phyloP scores from a whole-genome alignment of 1,139 yeast species.

The Wickerhamomyces sp. region DNA sequence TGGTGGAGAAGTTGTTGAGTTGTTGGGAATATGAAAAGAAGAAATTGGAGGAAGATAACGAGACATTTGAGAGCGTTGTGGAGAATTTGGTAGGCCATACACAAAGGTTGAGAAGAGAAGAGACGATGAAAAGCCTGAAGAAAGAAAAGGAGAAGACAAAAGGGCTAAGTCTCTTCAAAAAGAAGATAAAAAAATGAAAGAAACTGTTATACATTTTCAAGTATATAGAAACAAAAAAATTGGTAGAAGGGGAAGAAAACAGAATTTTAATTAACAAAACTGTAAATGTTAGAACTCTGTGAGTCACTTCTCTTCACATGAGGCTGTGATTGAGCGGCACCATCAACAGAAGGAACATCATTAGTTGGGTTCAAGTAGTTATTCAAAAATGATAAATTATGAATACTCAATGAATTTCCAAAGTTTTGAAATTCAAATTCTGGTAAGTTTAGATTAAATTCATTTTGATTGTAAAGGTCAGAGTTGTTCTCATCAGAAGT shows the following conservation, averaged over 20 bases:
- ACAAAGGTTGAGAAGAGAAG: constrained; percentile 51
- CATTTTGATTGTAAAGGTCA: constrained; percentile 14
- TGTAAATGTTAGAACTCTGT: constrained; percentile 7
- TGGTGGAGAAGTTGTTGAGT: constrained; percentile 35
- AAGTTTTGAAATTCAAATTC: constrained; percentile 23
- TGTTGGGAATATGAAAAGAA: constrained; percentile 45
- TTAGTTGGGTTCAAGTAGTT: constrained; percentile 9
- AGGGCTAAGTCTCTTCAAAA: constrained; percentile 11
- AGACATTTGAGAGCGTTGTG: constrained; percentile 65
- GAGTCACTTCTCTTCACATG: constrained; percentile 1
- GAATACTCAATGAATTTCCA: constrained; percentile 17
- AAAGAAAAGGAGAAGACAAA: constrained; percentile 20
- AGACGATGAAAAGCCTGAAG: constrained; percentile 30
- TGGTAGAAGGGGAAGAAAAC: too few relatives aligned
- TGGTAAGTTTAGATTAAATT: constrained; percentile 20
- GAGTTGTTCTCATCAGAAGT: constrained; percentile 11
- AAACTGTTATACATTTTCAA: neutral
- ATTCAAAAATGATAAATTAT: constrained; percentile 21
- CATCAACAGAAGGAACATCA: neutral
- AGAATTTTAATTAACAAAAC: constrained; percentile 8
- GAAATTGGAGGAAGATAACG: constrained; percentile 47
- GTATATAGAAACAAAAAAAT: neutral
- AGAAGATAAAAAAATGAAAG: constrained; percentile 9
- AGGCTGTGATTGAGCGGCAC: neutral
- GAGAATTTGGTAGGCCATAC: constrained; percentile 70